Conservation (phyloP, 108 stramenopile species). For the Phaeodactylum tricornutum region DNA sequence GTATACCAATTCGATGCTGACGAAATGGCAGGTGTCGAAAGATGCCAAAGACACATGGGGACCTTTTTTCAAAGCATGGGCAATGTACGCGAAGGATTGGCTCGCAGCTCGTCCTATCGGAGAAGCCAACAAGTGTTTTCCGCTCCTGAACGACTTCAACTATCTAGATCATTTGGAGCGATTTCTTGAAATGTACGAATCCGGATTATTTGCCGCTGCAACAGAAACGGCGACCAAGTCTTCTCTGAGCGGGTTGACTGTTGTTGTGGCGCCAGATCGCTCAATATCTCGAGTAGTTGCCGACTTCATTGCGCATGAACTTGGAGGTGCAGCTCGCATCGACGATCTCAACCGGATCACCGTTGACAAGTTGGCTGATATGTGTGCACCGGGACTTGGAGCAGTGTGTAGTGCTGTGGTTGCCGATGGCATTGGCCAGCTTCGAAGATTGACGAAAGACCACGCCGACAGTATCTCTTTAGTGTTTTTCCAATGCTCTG, state of each 20-base stretch:
- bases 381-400: too few relatives aligned
- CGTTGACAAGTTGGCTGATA: too few relatives aligned
- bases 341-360: background rate
- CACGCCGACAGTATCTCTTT: background rate
- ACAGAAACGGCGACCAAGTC: too few relatives aligned
- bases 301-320: constrained; percentile 18
- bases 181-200: constrained; percentile 34
- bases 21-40: constrained; percentile 54
- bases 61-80: constrained; percentile 60
- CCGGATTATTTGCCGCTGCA: constrained; percentile 1
- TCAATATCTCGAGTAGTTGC: constrained; percentile 20
- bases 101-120: background rate
- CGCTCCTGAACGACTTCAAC: background rate
- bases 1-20: constrained; percentile 29
- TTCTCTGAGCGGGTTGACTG: constrained; percentile 29
- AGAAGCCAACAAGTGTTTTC: background rate
- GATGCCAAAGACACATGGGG: constrained; percentile 39
- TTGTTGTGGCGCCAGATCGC: constrained; percentile 26
- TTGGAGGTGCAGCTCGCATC: constrained; percentile 1
- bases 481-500: background rate
- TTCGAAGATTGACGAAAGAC: background rate
- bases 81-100: constrained; percentile 24
- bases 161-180: constrained; percentile 46
- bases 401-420: background rate
- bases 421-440: background rate